Base-by-base conservation (phyloP, 2,329 filamentous ascomycete species). In the Rugonectria rugulosa region DNA sequence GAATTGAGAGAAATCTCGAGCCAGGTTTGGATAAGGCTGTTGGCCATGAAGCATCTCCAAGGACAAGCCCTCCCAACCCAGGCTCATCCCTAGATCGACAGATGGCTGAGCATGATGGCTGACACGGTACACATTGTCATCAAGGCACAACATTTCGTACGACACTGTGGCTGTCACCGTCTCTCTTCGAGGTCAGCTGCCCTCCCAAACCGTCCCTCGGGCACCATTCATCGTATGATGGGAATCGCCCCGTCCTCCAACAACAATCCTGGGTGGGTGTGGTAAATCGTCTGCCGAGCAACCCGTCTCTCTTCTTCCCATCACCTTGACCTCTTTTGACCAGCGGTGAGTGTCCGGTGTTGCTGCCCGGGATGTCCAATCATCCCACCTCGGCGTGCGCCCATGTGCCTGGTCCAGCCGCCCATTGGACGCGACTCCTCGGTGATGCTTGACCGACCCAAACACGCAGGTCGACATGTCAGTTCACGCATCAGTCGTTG, bases 161-260 rank as follows among this genome's bases (percentile, higher is more conserved):
- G 55, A 66, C 64, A 20, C 48, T 24, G 51, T 63, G 55, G 62
- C 64, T 67, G 42, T 64, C 63, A 66, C 63, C 59, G 61, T 64
- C 61, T 66, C 50, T 52, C 36, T 40, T 57, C 60, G 36, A 43
- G 56, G 62, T 67, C 64, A 67, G 53, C 62, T 66, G 48, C 47
- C 46, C 24, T 37, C 20, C 36, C 27, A 43, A 46, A 27, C 47
- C 48, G 29, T 44, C 29, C 21, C 38, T 43, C 40, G 46, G 56
- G 45, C 29, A 29, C 42, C 43, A 32, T 40, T 32, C 40, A 57
- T 65, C 62, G 60, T 65, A 67, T 64, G 62, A 67, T 67, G 47
- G 6, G 7, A n/a, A n/a, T n/a, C n/a, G n/a, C n/a, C n/a, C n/a
- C n/a, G n/a, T 31, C 49, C 43, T 45, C 45, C 43, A 60, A 60